phyloP scores from a whole-genome alignment of 2,329 filamentous ascomycete genomes.

The Verticillium longisporum region DNA sequence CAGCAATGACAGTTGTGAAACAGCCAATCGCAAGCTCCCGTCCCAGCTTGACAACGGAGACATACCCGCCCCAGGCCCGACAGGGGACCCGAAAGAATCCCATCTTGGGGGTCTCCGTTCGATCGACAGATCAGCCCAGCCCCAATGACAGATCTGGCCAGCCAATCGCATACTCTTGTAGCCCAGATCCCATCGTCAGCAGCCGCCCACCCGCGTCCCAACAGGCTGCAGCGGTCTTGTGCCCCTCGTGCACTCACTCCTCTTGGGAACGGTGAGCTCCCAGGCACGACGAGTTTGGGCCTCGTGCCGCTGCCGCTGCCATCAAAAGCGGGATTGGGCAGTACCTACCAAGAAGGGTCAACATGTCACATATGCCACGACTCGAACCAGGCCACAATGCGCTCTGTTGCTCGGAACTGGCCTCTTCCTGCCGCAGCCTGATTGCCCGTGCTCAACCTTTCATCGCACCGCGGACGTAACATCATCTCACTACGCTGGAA shows the following conservation, averaged over 20 bases:
- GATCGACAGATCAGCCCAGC: slow-evolving; percentile 13
- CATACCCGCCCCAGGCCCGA: not conserved
- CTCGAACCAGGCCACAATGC: not conserved
- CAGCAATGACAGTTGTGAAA: not conserved
- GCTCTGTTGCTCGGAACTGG: not conserved
- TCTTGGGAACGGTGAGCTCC: not conserved
- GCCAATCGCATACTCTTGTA: slow-evolving; percentile 15
- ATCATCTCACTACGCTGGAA: not conserved
- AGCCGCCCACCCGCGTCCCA: not conserved
- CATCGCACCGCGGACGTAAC: not conserved
- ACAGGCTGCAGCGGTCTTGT: not conserved
- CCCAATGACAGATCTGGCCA: slow-evolving; percentile 11
- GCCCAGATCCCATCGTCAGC: slow-evolving; percentile 7
- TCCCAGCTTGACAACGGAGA: not conserved
- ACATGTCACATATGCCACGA: not conserved
- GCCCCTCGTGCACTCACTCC: not conserved
- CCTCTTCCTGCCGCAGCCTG: not conserved
- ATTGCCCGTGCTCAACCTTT: not conserved
- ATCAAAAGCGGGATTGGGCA: not conserved
- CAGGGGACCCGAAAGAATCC: not conserved
- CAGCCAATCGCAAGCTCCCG: slow-evolving; percentile 2
- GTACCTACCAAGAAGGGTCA: not conserved
- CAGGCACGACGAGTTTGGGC: not conserved
- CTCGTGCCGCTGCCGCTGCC: not conserved
- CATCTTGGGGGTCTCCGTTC: slow-evolving; percentile 4